A percentile compares a stretch with the other conserved stretches of the same genome.
Conservation (phyloP, 257 asterid genomes). For the Nicotiana attenuata region DNA sequence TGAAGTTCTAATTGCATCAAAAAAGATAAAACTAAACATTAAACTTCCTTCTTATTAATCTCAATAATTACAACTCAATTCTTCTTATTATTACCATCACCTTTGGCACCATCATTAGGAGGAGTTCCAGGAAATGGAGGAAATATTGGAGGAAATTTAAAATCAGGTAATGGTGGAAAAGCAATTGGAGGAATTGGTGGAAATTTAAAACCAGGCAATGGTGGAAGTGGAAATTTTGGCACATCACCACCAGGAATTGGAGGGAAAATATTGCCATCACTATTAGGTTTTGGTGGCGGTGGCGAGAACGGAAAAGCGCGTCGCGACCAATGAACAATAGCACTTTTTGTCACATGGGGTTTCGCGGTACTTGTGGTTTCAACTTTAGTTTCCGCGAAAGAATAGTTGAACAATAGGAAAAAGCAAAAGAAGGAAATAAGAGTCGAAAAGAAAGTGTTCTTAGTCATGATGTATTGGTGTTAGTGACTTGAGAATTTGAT, state of each 20-base stretch:
- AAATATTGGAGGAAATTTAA: too few relatives aligned
- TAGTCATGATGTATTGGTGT: too few relatives aligned
- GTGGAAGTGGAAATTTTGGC: not conserved
- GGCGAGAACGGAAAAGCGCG: too few relatives aligned
- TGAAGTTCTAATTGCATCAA: not conserved
- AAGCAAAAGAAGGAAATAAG: too few relatives aligned
- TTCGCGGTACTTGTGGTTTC: too few relatives aligned
- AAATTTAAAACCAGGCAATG: not conserved
- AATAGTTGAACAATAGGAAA: too few relatives aligned
- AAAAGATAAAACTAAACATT: too few relatives aligned
- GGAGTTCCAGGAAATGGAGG: not conserved
- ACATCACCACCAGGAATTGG: not conserved
- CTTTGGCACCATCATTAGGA: not conserved
- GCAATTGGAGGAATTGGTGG: not conserved
- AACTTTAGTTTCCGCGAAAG: too few relatives aligned
- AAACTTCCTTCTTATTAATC: not conserved
- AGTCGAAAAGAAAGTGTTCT: too few relatives aligned
- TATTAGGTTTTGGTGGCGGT: not conserved
- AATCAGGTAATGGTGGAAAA: too few relatives aligned
- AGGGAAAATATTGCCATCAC: not conserved
- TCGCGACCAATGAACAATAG: not conserved
- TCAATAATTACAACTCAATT: not conserved
- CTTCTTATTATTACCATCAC: too few relatives aligned
- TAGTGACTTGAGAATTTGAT: too few relatives aligned
- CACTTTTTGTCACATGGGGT: not conserved